A percentile compares a stretch with the other conserved stretches of the same genome.
phyloP scores from a whole-genome alignment of 495 filamentous ascomycete species.

The Lophiotrema nucula region DNA sequence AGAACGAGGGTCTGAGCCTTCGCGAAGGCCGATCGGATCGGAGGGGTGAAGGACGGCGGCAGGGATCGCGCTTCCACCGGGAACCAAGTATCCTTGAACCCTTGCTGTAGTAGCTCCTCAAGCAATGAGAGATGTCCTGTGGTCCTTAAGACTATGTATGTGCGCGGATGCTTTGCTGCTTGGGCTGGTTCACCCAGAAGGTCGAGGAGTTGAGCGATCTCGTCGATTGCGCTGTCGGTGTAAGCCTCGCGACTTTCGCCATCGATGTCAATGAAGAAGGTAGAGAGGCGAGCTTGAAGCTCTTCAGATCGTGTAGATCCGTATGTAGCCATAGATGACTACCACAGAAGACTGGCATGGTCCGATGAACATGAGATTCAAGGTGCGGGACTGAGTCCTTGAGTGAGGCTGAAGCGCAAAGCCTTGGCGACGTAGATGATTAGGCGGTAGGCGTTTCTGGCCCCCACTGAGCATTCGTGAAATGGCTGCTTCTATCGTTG shows the following conservation, averaged over 20 bases:
- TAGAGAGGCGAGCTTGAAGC: background rate
- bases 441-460: too few relatives aligned
- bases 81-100: slow-evolving; percentile 10
- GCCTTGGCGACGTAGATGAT: too few relatives aligned
- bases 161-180: background rate
- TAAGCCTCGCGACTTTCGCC: background rate
- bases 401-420: too few relatives aligned
- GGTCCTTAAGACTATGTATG: slow-evolving; percentile 6
- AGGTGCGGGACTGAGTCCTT: too few relatives aligned
- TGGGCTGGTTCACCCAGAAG: background rate
- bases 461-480: too few relatives aligned
- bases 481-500: too few relatives aligned
- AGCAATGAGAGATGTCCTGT: slow-evolving; percentile 6
- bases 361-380: too few relatives aligned
- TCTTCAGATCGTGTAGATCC: too few relatives aligned
- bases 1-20: background rate
- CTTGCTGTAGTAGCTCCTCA: slow-evolving; percentile 6
- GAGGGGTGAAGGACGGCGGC: background rate
- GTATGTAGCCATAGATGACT: too few relatives aligned
- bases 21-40: background rate
- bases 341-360: too few relatives aligned
- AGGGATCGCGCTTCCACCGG: slow-evolving; percentile 1
- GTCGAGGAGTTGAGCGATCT: background rate
- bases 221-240: background rate
- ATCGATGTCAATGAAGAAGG: background rate